Conservation (phyloP, 2,329 filamentous ascomycete genomes). For the Diplodia corticola region DNA sequence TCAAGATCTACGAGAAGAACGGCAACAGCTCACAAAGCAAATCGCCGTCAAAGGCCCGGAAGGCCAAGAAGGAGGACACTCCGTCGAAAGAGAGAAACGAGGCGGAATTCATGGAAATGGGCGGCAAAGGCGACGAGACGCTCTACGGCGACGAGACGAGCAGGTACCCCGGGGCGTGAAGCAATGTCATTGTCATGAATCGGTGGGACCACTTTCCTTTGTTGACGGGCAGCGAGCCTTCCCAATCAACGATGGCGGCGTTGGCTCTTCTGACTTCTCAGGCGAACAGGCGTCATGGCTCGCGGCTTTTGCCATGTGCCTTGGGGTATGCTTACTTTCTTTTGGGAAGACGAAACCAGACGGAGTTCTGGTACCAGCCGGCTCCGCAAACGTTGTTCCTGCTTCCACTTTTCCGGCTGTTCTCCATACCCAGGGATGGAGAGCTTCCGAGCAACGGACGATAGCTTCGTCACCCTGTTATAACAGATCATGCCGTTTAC, state of each 20-base stretch:
- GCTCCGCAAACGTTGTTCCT: neutral
- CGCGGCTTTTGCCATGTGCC: neutral
- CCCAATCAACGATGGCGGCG: neutral
- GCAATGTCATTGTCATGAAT: neutral
- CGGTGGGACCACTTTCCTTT: conserved; percentile 3
- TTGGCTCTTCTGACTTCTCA: neutral
- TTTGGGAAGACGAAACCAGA: neutral
- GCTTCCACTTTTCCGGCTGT: neutral
- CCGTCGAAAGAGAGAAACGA: conserved; percentile 69
- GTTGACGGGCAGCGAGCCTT: neutral
- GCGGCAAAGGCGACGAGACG: conserved; percentile 79
- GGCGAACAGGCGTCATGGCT: conserved; percentile 1
- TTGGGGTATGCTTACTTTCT: neutral
- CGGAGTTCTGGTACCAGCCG: neutral
- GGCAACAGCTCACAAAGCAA: conserved; percentile 22
- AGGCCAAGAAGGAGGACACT: conserved; percentile 55
- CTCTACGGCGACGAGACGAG: conserved; percentile 66
- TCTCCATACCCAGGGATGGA: neutral
- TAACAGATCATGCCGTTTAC: neutral
- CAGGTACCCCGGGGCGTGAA: conserved; percentile 12
- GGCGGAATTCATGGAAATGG: conserved; percentile 78
- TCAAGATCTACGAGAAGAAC: conserved; percentile 45
- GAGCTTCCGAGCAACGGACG: neutral
- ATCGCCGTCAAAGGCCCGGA: neutral
- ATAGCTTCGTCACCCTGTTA: neutral